Evolutionary conservation across 306 rosid species (phyloP), one percentile per base, ranked within the genome.

Genomic region (Castanospermum australe): DNA sequence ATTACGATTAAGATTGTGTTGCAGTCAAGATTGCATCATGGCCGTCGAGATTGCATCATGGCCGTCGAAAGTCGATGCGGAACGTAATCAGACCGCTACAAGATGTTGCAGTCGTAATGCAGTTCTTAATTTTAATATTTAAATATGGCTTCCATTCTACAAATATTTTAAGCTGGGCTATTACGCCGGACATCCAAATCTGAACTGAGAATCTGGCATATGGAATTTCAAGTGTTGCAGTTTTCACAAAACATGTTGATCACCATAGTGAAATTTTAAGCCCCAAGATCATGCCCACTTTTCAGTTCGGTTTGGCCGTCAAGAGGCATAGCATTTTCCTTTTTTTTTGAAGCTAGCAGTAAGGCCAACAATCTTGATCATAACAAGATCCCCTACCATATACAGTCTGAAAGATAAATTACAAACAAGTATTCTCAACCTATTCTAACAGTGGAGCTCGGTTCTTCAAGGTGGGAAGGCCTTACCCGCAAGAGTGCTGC

Each of bases 331-430:
- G 13, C 47, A 67, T 48, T 42, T 38, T 57, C 59, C 73, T 67
- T 17, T 52, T 24, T 32, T 56, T 5, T 71, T 35, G 45, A 67
- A n/a, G 32, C 32, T 28, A 28, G 73, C 67, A 39, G 38, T 20
- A 75, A 45, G 38, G 22, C 32, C 55, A 33, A n/a, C 57, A 36
- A 18, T 13, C 60, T 66, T 67, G 71, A 55, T 5, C 30, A 51
- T 21, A 51, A 48, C 35, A 24, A 44, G 71, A 42, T 48, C 44
- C 44, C 76, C 44, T 32, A 59, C 11, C 63, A 59, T 82, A 47
- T 30, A 77, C 86, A 71, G 62, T 56, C 24, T 21, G 38, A 75
- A 52, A 70, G 75, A 70, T 44, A 75, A 77, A 71, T 63, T 82
- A 69, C 47, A 82, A 47, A 61, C 33, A 50, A 13, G 36, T 51